Evolutionary conservation across 2,329 filamentous ascomycete species (phyloP), one percentile per base, ranked within the genome.

Genomic region (Cucurbitaria berberidis): DNA sequence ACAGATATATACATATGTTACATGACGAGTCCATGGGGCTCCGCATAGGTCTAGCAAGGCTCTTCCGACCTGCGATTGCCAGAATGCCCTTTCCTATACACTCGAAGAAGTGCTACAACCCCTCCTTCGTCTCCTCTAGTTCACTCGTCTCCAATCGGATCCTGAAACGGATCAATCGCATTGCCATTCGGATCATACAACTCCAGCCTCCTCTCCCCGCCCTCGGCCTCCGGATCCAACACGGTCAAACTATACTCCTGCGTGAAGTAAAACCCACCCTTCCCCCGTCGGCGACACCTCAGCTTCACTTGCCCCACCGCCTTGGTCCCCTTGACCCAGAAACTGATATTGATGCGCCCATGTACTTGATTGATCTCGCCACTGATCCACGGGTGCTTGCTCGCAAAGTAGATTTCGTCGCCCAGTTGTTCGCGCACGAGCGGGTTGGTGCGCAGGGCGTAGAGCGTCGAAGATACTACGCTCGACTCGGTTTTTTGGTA

Each of bases 401-500:
- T 74, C 8, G 78, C 78, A 60, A 82, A 82, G 55, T 81, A 81
- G 7, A 82, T 79, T 62, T 82, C 79, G 75, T 97, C 90, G 59
- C 95, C 95, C 24, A 99, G 84, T 40, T 88, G 79, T 51, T 86
- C 87, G 68, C 93, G 86, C 40, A 92, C 95, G 53, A 81, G 78
- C 2, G 84, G 79, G 51, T 89, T 91, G 2, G 90, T 96, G 60
- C 95, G 90, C 59, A 99, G 84, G 1, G 93, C 90, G 81, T 98
- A 99, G 24, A 99, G 84, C 4, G 92, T 95, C 49, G 89, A 91
- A 49, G 86, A 86, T n/a, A 97, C 78, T 15, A 81, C 90, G 48
- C 89, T 90, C 22, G 87, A 91, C n/a, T 90, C 91, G 51, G 88
- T 86, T 76, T 97, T 97, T 76, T 99, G 93, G 84, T 99, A 98